Conservation (phyloP, 1,284 basidiomycete species). For the Malassezia sympodialis region DNA sequence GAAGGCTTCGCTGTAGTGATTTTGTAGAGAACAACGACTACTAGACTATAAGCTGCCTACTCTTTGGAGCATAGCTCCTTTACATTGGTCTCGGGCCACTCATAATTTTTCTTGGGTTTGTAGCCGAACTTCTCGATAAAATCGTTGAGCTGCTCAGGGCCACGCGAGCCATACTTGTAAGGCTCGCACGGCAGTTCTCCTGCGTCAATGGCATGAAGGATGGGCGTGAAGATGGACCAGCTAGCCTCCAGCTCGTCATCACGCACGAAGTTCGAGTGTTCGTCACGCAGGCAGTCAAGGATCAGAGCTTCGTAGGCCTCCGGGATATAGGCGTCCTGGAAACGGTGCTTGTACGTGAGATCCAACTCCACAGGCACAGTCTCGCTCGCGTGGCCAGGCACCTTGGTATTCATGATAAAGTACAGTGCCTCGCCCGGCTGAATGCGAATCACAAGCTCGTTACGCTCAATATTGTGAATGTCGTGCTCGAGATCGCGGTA, state of each 20-base stretch:
- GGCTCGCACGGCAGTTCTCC: slow-evolving; percentile 41
- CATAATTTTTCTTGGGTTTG: slow-evolving; percentile 10
- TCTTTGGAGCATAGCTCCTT: neutral
- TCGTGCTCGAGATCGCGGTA: slow-evolving; percentile 39
- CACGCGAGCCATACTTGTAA: slow-evolving; percentile 41
- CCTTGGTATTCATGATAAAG: slow-evolving; percentile 43
- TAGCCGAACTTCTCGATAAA: slow-evolving; percentile 36
- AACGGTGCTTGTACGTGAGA: slow-evolving; percentile 41
- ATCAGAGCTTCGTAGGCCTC: slow-evolving; percentile 49
- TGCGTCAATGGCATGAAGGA: slow-evolving; percentile 42
- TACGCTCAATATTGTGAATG: slow-evolving; percentile 31
- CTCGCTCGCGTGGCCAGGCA: slow-evolving; percentile 33
- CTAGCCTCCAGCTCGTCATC: slow-evolving; percentile 47
- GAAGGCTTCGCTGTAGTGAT: slow-evolving; percentile 14
- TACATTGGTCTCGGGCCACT: slow-evolving; percentile 26
- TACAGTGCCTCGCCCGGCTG: slow-evolving; percentile 46
- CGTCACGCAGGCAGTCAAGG: slow-evolving; percentile 46
- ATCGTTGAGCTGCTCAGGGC: slow-evolving; percentile 36
- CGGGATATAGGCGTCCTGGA: slow-evolving; percentile 37
- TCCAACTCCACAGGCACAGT: slow-evolving; percentile 37
- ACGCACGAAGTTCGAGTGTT: slow-evolving; percentile 48
- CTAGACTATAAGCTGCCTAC: neutral
- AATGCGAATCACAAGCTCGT: slow-evolving; percentile 46
- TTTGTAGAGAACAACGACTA: neutral
- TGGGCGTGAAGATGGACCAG: slow-evolving; percentile 48